Percentiles rank a stretch among this genome's conserved stretches.
Evolutionary conservation across 495 filamentous ascomycete species (phyloP).

Genomic region (Penicillium soppii): DNA sequence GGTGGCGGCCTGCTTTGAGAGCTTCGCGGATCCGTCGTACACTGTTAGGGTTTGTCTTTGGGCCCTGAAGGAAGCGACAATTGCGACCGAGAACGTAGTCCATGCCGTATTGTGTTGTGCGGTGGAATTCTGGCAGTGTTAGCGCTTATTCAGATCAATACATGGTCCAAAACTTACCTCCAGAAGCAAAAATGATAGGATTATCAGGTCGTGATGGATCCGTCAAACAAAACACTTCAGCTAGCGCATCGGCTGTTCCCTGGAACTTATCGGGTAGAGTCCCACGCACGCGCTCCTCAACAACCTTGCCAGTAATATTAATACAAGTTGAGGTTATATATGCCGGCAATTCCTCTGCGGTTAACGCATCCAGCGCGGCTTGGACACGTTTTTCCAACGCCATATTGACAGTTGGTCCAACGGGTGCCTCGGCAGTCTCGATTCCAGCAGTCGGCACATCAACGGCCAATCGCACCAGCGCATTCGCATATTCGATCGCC

Average conservation of each 20-base stretch:
- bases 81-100: slow-evolving; percentile 59
- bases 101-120: slow-evolving; percentile 60
- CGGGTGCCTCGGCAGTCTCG: slow-evolving; percentile 44
- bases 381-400: slow-evolving; percentile 58
- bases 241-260: slow-evolving; percentile 65
- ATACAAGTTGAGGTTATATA: slow-evolving; percentile 56
- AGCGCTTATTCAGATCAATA: neutral
- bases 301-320: slow-evolving; percentile 30
- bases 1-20: slow-evolving; percentile 57
- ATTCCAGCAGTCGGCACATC: slow-evolving; percentile 33
- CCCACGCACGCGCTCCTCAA: slow-evolving; percentile 33
- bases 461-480: slow-evolving; percentile 46
- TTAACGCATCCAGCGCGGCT: slow-evolving; percentile 57
- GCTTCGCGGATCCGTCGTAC: slow-evolving; percentile 56
- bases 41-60: slow-evolving; percentile 50
- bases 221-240: slow-evolving; percentile 73
- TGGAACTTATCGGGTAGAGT: slow-evolving; percentile 39
- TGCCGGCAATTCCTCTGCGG: slow-evolving; percentile 65
- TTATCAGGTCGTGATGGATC: slow-evolving; percentile 73
- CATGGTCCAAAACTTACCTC: slow-evolving; percentile 48
- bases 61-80: slow-evolving; percentile 61
- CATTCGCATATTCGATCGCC: slow-evolving; percentile 70
- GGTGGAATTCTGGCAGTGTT: slow-evolving; percentile 48
- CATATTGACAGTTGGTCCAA: slow-evolving; percentile 48
- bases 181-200: slow-evolving; percentile 74